Evolutionary conservation across 768 basidiomycete species (phyloP).

Genomic region (Pulveroboletus sp.): DNA sequence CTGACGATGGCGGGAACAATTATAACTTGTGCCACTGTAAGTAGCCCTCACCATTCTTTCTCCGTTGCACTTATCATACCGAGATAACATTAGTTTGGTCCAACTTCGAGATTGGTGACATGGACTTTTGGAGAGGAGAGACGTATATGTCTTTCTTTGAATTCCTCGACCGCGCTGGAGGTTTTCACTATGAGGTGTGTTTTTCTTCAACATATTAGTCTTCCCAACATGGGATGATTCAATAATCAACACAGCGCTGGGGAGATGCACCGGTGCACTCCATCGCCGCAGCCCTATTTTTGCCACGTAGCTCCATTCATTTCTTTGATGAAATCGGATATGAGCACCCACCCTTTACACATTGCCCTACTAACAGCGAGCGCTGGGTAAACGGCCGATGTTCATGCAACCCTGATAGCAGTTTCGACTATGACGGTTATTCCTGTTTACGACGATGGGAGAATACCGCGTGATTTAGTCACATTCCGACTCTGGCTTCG

Average conservation of each 20-base stretch:
- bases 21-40: slow-evolving; percentile 69
- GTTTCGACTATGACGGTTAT: slow-evolving; percentile 29
- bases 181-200: slow-evolving; percentile 83
- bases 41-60: slow-evolving; percentile 12
- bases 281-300: slow-evolving; percentile 88
- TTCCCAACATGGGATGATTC: background rate
- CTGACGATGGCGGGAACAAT: slow-evolving; percentile 57
- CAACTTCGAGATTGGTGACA: slow-evolving; percentile 88
- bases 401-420: slow-evolving; percentile 19
- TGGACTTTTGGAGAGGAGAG: slow-evolving; percentile 83
- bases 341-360: slow-evolving; percentile 27
- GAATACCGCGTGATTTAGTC: background rate
- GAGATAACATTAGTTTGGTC: slow-evolving; percentile 65
- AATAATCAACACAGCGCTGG: slow-evolving; percentile 59
- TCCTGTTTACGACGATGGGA: slow-evolving; percentile 28
- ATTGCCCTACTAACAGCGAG: slow-evolving; percentile 19
- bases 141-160: slow-evolving; percentile 85
- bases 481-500: background rate
- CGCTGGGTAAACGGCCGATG: slow-evolving; percentile 25
- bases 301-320: slow-evolving; percentile 85
- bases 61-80: background rate
- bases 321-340: slow-evolving; percentile 89
- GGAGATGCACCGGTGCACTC: slow-evolving; percentile 93
- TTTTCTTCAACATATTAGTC: background rate
- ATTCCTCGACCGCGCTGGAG: slow-evolving; percentile 73